These are phyloP conservation scores for Hyaloscypha hepaticicola DNA, from an alignment of 495 filamentous ascomycete genomes.

Conservation along the genomic window DNA sequence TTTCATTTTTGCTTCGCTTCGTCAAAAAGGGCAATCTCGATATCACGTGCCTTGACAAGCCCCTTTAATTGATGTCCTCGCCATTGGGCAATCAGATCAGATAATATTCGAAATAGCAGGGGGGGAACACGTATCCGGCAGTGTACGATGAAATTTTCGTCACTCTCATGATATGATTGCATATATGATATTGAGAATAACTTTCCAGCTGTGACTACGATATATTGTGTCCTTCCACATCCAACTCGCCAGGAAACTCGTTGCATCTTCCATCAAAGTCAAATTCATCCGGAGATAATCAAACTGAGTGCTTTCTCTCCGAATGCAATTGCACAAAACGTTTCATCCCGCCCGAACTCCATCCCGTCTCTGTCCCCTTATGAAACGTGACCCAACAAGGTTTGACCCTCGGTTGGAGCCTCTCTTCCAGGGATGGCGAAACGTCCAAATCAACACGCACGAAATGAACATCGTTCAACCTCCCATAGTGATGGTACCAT, in stretches of 20 bases:
- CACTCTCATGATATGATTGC: too few relatives aligned
- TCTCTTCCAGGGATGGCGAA: conserved; percentile 8
- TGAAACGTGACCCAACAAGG: conserved; percentile 24
- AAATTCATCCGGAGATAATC: neutral
- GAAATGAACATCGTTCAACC: conserved; percentile 17
- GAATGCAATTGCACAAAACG: conserved; percentile 17
- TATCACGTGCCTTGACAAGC: neutral
- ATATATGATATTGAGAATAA: too few relatives aligned
- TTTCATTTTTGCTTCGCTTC: neutral
- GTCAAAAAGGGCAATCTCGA: neutral
- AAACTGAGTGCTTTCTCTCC: conserved; percentile 11
- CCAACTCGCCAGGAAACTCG: neutral
- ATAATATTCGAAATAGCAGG: too few relatives aligned
- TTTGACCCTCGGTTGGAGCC: conserved; percentile 16
- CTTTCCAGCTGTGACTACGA: too few relatives aligned
- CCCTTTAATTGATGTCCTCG: neutral
- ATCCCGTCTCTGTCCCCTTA: conserved; percentile 15
- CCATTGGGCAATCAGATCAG: too few relatives aligned
- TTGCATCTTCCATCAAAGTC: neutral
- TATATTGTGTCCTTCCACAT: too few relatives aligned
- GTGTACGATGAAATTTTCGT: too few relatives aligned
- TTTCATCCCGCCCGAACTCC: conserved; percentile 22
- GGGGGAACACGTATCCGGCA: too few relatives aligned
- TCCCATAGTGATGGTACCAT: conserved; percentile 18
- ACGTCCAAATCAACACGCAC: conserved; percentile 12